Percentiles rank a stretch among this genome's conserved stretches.
Evolutionary conservation across 1,284 basidiomycete genomes (phyloP).

Genomic region (Ustilago lituana): DNA sequence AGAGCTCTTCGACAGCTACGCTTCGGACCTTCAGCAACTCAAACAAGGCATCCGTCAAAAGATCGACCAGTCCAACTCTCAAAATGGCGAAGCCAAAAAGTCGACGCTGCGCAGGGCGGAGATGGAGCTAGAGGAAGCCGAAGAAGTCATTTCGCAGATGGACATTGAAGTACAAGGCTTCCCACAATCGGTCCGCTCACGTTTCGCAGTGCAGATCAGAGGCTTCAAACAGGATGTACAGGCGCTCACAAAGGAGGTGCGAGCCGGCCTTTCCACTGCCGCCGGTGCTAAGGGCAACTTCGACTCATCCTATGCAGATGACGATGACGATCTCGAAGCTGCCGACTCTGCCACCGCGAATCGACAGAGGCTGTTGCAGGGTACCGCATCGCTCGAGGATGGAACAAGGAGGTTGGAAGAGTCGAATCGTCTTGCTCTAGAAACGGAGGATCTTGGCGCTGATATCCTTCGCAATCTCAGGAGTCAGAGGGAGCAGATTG

Average conservation of each 20-base stretch:
- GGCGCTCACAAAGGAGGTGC: constrained; percentile 48
- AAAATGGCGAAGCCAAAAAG: constrained; percentile 77
- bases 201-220: constrained; percentile 54
- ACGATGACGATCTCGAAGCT: constrained; percentile 50
- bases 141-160: constrained; percentile 96
- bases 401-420: constrained; percentile 79
- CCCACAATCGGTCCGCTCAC: constrained; percentile 72
- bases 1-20: constrained; percentile 66
- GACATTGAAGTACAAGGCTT: constrained; percentile 98
- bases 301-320: constrained; percentile 33
- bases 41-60: constrained; percentile 50
- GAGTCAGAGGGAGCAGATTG: constrained; percentile 91
- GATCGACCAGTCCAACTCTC: constrained; percentile 38
- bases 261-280: constrained; percentile 21
- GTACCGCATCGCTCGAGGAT: constrained; percentile 68
- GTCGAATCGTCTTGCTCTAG: constrained; percentile 88
- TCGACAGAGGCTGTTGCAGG: constrained; percentile 69
- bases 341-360: constrained; percentile 43
- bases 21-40: constrained; percentile 62
- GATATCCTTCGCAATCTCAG: constrained; percentile 88
- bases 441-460: constrained; percentile 94
- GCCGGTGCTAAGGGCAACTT: constrained; percentile 14
- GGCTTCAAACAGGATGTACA: constrained; percentile 54
- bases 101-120: constrained; percentile 84
- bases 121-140: constrained; percentile 96